Conservation (phyloP, 2,329 filamentous ascomycete species). For the Diaporthe sp. region DNA sequence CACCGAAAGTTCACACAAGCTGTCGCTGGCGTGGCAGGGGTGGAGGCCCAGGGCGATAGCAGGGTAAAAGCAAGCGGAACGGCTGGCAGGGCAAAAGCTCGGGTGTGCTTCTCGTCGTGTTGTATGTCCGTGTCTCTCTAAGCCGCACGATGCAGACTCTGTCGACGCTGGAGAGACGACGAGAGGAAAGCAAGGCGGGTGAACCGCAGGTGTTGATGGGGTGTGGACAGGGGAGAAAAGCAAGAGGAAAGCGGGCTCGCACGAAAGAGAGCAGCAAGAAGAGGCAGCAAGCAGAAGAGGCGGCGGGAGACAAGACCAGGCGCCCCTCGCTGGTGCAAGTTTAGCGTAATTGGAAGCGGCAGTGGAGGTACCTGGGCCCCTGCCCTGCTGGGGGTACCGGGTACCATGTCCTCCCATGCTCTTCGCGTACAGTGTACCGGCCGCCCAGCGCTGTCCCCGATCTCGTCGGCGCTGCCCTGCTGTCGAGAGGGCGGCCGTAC, state of each 20-base stretch:
- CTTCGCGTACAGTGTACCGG: not conserved
- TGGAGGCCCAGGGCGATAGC: constrained; percentile 11
- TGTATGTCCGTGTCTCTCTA: constrained; percentile 3
- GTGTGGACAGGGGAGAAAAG: constrained; percentile 30
- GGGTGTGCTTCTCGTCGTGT: not conserved
- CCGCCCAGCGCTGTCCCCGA: constrained; percentile 29
- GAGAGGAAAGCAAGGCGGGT: constrained; percentile 34
- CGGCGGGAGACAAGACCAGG: constrained; percentile 42
- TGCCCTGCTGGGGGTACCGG: constrained; percentile 23
- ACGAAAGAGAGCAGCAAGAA: constrained; percentile 37
- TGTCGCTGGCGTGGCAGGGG: constrained; percentile 31
- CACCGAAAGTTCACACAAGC: constrained; percentile 11
- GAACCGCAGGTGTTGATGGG: constrained; percentile 31
- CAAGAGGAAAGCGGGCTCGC: constrained; percentile 30
- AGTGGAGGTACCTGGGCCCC: constrained; percentile 37
- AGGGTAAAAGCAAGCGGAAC: not conserved
- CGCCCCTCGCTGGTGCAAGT: constrained; percentile 40
- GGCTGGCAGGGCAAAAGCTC: not conserved
- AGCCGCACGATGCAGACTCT: constrained; percentile 36
- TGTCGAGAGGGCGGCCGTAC: not conserved
- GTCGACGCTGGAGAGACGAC: constrained; percentile 32
- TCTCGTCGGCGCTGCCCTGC: not conserved
- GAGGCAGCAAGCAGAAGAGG: constrained; percentile 38
- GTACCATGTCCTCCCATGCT: constrained; percentile 9
- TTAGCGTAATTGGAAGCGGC: constrained; percentile 42